Evolutionary conservation across 768 basidiomycete genomes (phyloP).

Genomic region (Mycena metata): DNA sequence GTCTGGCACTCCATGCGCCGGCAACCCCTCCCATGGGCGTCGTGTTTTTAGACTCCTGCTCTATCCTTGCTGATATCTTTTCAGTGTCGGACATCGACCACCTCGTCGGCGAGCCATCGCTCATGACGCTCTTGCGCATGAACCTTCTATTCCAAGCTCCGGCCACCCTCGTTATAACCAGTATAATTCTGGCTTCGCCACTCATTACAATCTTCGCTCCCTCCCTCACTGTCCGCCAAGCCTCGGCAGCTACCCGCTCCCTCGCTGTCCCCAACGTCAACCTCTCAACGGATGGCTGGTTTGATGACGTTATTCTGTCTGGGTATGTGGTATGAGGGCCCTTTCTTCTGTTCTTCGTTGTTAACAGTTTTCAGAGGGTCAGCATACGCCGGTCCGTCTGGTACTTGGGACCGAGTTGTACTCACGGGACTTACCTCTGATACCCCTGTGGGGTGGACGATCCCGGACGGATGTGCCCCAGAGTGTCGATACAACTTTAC

Average conservation of each 20-base stretch:
- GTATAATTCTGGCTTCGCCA: slow-evolving; percentile 3
- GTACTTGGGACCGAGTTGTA: slow-evolving; percentile 13
- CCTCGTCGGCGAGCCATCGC: slow-evolving; percentile 1
- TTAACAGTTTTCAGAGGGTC: too few relatives aligned
- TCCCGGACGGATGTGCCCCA: slow-evolving; percentile 28
- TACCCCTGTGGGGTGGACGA: slow-evolving; percentile 23
- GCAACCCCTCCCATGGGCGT: slow-evolving; percentile 2
- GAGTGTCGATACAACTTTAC: slow-evolving; percentile 30
- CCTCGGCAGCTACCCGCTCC: background rate
- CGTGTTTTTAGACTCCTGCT: background rate
- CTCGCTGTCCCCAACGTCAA: slow-evolving; percentile 21
- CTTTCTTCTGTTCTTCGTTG: too few relatives aligned
- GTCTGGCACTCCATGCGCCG: slow-evolving; percentile 9
- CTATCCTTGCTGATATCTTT: background rate
- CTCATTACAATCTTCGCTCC: slow-evolving; percentile 23
- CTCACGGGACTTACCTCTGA: slow-evolving; percentile 1
- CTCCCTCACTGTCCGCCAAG: slow-evolving; percentile 6
- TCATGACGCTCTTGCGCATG: background rate
- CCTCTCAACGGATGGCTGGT: slow-evolving; percentile 7
- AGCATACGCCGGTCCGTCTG: background rate
- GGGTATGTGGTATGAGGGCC: background rate
- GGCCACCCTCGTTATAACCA: background rate
- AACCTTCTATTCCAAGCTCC: background rate
- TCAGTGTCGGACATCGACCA: slow-evolving; percentile 4
- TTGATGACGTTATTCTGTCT: slow-evolving; percentile 3